These are phyloP conservation scores for Aspergillus versicolor DNA, from an alignment of 2,329 filamentous ascomycete species.

Conservation along the genomic window DNA sequence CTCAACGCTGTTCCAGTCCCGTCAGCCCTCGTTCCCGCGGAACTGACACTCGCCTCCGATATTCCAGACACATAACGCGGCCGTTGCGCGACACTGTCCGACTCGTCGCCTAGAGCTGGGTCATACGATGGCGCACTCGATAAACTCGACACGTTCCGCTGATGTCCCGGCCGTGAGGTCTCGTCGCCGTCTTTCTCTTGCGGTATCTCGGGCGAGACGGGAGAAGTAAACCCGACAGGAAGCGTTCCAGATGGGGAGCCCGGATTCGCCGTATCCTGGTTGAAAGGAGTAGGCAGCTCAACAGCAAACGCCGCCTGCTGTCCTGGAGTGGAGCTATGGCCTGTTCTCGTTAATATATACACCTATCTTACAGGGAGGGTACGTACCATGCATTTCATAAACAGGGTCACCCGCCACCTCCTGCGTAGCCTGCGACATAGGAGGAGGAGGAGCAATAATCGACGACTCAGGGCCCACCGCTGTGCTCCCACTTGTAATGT, in stretches of 20 bases:
- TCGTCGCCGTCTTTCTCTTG: conserved; percentile 1
- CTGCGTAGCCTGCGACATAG: not conserved
- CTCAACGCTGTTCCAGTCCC: not conserved
- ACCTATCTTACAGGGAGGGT: no score
- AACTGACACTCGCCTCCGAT: conserved; percentile 13
- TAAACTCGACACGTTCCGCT: conserved; percentile 14
- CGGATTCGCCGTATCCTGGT: not conserved
- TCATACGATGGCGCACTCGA: conserved; percentile 10
- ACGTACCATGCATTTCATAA: conserved; percentile 13
- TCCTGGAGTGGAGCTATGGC: not conserved
- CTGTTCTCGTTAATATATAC: not conserved
- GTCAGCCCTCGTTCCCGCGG: not conserved
- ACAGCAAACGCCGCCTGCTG: not conserved
- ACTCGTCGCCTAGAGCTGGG: conserved; percentile 2
- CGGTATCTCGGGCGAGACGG: conserved; percentile 3
- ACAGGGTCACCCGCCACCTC: conserved; percentile 11
- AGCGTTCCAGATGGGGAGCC: not conserved
- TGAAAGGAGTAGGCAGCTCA: conserved; percentile 16
- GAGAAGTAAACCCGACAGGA: conserved; percentile 3
- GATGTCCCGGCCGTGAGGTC: not conserved
- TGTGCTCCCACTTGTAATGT: not conserved
- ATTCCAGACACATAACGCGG: conserved; percentile 13
- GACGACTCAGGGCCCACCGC: no score
- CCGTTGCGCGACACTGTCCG: not conserved
- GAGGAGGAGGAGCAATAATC: no score